These are phyloP conservation scores for Trichoderma atrobrunneum DNA, from an alignment of 2,329 filamentous ascomycete species.

Conservation along the genomic window DNA sequence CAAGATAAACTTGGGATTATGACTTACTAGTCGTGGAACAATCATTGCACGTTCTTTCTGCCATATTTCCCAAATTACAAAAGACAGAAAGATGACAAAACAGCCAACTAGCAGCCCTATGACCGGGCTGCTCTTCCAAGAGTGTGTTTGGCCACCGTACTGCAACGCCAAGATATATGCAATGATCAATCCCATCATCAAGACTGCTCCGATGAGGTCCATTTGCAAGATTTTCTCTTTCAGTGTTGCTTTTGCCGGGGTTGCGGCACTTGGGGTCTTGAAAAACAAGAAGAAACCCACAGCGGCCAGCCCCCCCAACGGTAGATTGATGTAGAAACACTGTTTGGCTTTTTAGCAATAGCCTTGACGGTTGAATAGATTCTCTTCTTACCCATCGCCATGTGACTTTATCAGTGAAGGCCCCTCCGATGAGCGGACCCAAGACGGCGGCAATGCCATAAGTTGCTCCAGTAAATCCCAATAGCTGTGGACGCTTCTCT, in stretches of 20 bases:
- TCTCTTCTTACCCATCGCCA: too few species aligned
- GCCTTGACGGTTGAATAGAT: too few species aligned
- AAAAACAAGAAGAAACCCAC: too few species aligned
- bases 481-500: conserved; percentile 27
- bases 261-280: too few species aligned
- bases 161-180: conserved; percentile 46
- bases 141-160: conserved; percentile 38
- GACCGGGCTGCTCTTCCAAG: conserved; percentile 27
- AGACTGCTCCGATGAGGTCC: conserved; percentile 24
- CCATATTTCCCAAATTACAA: conserved; percentile 34
- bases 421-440: too few species aligned
- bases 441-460: conserved; percentile 39
- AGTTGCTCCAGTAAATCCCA: conserved; percentile 29
- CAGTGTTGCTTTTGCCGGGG: too few species aligned
- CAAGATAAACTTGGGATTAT: conserved; percentile 28
- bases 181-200: conserved; percentile 32
- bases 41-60: conserved; percentile 38
- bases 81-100: conserved; percentile 29
- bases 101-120: conserved; percentile 38
- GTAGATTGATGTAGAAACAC: too few species aligned
- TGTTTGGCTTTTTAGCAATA: too few species aligned
- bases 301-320: too few species aligned
- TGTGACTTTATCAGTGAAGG: too few species aligned
- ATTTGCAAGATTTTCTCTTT: too few species aligned
- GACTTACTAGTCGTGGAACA: conserved; percentile 29